Percentiles rank a stretch among this genome's conserved stretches.
Evolutionary conservation across 345 rosid species (phyloP).

Genomic region (Brassica cretica): DNA sequence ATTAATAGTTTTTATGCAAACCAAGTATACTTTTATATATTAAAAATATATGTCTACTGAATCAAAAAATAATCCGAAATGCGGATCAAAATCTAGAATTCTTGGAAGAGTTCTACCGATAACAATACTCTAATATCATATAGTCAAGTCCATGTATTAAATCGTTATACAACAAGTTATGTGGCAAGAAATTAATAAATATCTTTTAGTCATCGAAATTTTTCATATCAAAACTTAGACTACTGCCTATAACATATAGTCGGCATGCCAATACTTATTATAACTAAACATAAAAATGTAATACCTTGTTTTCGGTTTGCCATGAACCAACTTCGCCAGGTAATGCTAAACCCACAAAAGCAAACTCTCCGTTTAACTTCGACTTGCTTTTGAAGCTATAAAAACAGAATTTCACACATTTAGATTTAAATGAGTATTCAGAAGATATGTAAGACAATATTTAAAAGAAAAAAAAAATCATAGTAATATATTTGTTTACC

Average conservation of each 20-base stretch:
- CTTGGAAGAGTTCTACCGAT: not conserved
- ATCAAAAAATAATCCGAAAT: too few relatives aligned
- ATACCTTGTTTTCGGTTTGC: slow-evolving; percentile 78
- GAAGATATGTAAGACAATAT: not conserved
- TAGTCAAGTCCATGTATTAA: not conserved
- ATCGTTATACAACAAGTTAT: not conserved
- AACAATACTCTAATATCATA: not conserved
- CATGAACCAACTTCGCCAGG: slow-evolving; percentile 83
- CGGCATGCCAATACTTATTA: not conserved
- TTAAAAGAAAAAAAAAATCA: not conserved
- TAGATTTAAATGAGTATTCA: not conserved
- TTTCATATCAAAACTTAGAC: not conserved
- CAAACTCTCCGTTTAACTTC: slow-evolving; percentile 42
- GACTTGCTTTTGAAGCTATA: slow-evolving; percentile 41
- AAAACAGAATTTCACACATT: not conserved
- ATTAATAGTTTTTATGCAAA: too few relatives aligned
- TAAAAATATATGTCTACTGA: too few relatives aligned
- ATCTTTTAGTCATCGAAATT: not conserved
- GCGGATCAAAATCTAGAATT: too few relatives aligned
- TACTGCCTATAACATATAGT: not conserved
- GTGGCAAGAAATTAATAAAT: not conserved
- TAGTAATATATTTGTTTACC: slow-evolving; percentile 35
- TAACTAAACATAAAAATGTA: not conserved
- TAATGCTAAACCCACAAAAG: slow-evolving; percentile 76
- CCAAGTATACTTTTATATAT: too few relatives aligned